Conservation (phyloP, 2,329 filamentous ascomycete genomes). For the Pseudogymnoascus sp. region DNA sequence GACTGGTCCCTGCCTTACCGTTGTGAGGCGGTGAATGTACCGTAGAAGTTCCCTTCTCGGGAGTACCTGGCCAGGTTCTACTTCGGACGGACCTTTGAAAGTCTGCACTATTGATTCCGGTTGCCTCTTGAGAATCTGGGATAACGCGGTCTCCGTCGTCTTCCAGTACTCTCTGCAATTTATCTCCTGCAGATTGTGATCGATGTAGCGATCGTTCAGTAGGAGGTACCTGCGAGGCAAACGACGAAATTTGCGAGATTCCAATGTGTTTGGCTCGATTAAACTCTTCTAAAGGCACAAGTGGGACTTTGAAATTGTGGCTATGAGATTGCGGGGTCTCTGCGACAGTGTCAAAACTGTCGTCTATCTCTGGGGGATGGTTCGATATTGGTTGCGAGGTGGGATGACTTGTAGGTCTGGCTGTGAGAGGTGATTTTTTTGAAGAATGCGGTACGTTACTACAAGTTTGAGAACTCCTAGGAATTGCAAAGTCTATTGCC, state of each 20-base stretch:
- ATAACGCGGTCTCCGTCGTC: conserved; percentile 21
- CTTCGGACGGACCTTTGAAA: conserved; percentile 16
- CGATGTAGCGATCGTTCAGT: neutral
- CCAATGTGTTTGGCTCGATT: neutral
- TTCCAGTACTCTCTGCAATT: conserved; percentile 2
- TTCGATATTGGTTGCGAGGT: neutral
- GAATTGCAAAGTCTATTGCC: neutral
- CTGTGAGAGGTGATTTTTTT: neutral
- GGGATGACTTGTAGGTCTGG: neutral
- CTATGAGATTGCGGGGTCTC: neutral
- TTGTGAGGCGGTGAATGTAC: neutral
- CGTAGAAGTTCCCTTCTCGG: neutral
- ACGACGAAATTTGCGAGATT: conserved; percentile 10
- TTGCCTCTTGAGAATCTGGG: conserved; percentile 28
- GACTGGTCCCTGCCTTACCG: neutral
- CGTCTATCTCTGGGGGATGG: neutral
- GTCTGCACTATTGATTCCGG: conserved; percentile 19
- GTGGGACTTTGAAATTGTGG: neutral
- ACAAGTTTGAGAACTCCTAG: neutral
- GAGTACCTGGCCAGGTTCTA: neutral
- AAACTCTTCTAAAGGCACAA: neutral
- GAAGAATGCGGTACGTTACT: neutral
- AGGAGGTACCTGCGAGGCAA: conserved; percentile 9
- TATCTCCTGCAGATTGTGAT: neutral
- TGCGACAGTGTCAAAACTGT: neutral